Evolutionary conservation across 2,329 filamentous ascomycete species (phyloP), one percentile per base, ranked within the genome.

Genomic region (Shiraia sp.): DNA sequence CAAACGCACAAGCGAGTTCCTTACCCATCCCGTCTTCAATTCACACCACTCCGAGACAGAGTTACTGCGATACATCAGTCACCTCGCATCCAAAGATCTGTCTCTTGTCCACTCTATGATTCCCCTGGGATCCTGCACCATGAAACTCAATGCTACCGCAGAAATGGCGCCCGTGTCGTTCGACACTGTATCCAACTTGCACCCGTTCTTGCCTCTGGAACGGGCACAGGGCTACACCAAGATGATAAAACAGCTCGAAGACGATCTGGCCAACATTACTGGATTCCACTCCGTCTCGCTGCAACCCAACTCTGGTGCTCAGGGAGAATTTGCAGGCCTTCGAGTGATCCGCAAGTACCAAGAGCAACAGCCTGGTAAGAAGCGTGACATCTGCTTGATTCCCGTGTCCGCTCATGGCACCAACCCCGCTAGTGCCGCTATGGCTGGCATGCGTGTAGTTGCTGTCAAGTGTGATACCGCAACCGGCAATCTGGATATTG

Each of bases 31-130:
- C 0, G 89, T 96, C 17, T 97, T 96, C 80, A 96, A 96, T 76
- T 85, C 85, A 1, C 85, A 97, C 68, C 92, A 95, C 72, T 96
- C 90, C 2, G 92, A 97, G 73, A 96, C 92, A 0, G 90, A 96
- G 71, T 81, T 97, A 58, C 77, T 97, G 36, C 86, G 92, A 30
- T 97, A 97, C 73, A 96, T 97, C 59, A 80, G 92, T 65, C 89
- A 96, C 66, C 78, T 97, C 4, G 87, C 95, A 68, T 95, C 90
- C 36, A 96, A 95, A 75, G 92, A 97, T 66, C 75, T 97, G 10
- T 96, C 92, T 1, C 79, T 96, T 4, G 88, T 91, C 2, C 92
- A 97, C 73, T 96, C 91, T 12, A 97, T 97, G 92, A 97, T 97
- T 47, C 90, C 92, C 2, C 81, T 97, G 1, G 92, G 92, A 14